Base-by-base conservation (phyloP, 2,329 filamentous ascomycete species). In the Tolypocladium album region DNA sequence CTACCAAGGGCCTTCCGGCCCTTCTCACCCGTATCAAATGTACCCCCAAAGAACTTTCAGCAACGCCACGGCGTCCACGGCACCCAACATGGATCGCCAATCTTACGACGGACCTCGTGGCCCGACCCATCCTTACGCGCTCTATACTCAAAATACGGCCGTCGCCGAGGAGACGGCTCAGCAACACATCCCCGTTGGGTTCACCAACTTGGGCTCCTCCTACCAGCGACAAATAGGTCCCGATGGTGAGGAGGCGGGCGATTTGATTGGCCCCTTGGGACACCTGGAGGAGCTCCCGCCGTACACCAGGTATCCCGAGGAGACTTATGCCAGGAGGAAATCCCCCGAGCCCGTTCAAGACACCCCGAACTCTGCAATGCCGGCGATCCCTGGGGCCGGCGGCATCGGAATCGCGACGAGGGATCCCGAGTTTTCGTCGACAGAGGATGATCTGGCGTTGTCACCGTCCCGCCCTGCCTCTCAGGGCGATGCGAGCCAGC, bases 221-320 rank as follows among this genome's bases (percentile, higher is more conserved):
- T 96, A 92, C 67, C 88, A 88, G 68, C 79, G 89, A 63, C 85
- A 88, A 58, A 74, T 90, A 58, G 89, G 88, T 0, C 88, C 90
- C 0, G 89, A 92, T 60, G 90, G 90, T 58, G 91, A 96, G 74
- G 92, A 96, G 66, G 78, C 84, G n/a, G 90, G 88, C 55, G 92
- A 92, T 70, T 84, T 97, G 59, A 88, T 97, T 58, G 92, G 92
- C 1, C 89, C 89, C 0, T 86, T 96, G 68, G 92, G 92, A 1
- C 92, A 97, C 69, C 88, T 89, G 1, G 93, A 97, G 73, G 90
- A 96, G 71, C 77, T 97, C 22, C 93, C 93, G 15, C 93, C 93
- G 0, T 97, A 97, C 70, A 90, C 90, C 17, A 82, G 91, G 71
- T 97, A 95, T 72, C 90, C 92, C 2, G 89, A 95, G 58, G 88